These are phyloP conservation scores for Hypoxylon lenormandii DNA, from an alignment of 495 filamentous ascomycete genomes.

Conservation along the genomic window DNA sequence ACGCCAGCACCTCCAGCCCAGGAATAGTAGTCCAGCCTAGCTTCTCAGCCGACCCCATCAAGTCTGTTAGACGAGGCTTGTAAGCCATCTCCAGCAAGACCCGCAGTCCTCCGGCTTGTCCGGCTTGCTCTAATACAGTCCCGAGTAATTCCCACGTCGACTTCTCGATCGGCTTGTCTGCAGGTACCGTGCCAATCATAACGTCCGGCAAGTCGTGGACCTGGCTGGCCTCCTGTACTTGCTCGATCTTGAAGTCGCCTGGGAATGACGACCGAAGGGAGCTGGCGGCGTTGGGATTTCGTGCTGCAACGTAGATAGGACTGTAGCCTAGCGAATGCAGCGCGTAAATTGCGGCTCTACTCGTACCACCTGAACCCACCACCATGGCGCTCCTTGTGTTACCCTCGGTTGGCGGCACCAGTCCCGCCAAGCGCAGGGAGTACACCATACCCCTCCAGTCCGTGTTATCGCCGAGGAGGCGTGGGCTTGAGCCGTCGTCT, in stretches of 20 bases:
- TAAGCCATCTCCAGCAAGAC: slow-evolving; percentile 97
- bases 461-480: slow-evolving; percentile 87
- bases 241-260: slow-evolving; percentile 75
- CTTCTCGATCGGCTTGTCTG: slow-evolving; percentile 83
- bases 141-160: slow-evolving; percentile 75
- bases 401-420: slow-evolving; percentile 56
- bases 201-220: slow-evolving; percentile 72
- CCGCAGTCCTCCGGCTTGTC: slow-evolving; percentile 57
- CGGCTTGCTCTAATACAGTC: slow-evolving; percentile 69
- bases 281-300: slow-evolving; percentile 74
- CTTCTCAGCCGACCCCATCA: slow-evolving; percentile 86
- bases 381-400: slow-evolving; percentile 70
- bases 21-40: slow-evolving; percentile 87
- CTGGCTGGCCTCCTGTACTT: slow-evolving; percentile 63
- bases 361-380: slow-evolving; percentile 90
- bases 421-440: slow-evolving; percentile 78
- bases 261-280: slow-evolving; percentile 79
- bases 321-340: slow-evolving; percentile 83
- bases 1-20: slow-evolving; percentile 88
- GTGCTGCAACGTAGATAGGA: slow-evolving; percentile 88
- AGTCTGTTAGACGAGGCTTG: slow-evolving; percentile 80
- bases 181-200: slow-evolving; percentile 90
- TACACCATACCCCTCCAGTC: slow-evolving; percentile 94
- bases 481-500: slow-evolving; percentile 52
- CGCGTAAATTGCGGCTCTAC: slow-evolving; percentile 89